A percentile compares a stretch with the other conserved stretches of the same genome.
Evolutionary conservation across 345 rosid species (phyloP).

Genomic region (Sisymbrium altissimum): DNA sequence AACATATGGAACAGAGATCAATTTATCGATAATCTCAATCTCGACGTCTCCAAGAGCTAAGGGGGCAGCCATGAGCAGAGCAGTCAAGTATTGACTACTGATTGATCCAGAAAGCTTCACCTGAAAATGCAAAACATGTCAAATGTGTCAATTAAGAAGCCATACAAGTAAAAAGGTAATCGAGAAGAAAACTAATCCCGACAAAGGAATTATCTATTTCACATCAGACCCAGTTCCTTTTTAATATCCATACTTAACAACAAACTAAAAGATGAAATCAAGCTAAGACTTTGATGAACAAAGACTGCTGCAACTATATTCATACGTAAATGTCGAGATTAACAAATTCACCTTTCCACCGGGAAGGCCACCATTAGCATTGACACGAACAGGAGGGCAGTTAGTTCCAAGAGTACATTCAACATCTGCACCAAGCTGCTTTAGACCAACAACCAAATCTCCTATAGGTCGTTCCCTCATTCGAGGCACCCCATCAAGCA

Average conservation of each 20-base stretch:
- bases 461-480: conserved; percentile 98
- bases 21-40: conserved; percentile 80
- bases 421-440: conserved; percentile 92
- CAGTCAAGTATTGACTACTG: conserved; percentile 96
- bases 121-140: conserved; percentile 42
- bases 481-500: conserved; percentile 91
- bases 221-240: background rate
- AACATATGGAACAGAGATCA: conserved; percentile 91
- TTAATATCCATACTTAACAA: background rate
- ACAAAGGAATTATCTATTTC: background rate
- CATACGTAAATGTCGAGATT: background rate
- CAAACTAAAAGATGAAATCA: background rate
- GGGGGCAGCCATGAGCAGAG: conserved; percentile 96
- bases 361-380: conserved; percentile 87
- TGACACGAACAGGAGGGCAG: conserved; percentile 87
- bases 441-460: conserved; percentile 80
- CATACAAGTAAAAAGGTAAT: background rate
- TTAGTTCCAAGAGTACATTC: conserved; percentile 68
- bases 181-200: background rate
- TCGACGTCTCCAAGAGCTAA: conserved; percentile 90
- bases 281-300: background rate
- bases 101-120: conserved; percentile 92
- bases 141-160: conserved; percentile 8
- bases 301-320: too few species aligned
- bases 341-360: conserved; percentile 71